These are phyloP conservation scores for Candida ipomoeae DNA, from an alignment of 805 yeast genomes.

Conservation along the genomic window DNA sequence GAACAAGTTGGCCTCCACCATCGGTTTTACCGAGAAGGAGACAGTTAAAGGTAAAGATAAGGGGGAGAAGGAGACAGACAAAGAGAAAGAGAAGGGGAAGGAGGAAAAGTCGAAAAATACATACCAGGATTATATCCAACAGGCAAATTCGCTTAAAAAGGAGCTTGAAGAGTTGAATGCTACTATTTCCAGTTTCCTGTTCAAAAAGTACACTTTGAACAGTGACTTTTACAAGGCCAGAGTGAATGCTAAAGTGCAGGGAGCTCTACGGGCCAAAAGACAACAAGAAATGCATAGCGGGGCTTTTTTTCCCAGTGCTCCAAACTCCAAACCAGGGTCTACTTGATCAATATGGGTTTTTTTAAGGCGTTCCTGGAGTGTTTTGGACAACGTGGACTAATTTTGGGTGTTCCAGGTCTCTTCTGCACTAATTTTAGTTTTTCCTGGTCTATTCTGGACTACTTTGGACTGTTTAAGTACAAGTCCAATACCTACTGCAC, in stretches of 20 bases:
- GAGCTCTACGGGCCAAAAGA: conserved; percentile 20
- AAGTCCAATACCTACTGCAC: too few species aligned
- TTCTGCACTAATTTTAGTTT: too few species aligned
- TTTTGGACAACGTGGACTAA: too few species aligned
- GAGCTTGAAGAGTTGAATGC: conserved; percentile 18
- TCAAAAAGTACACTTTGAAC: conserved; percentile 39
- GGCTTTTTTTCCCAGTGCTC: conserved; percentile 35
- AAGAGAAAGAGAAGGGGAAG: conserved; percentile 16
- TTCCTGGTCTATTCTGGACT: too few species aligned
- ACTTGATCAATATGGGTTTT: not conserved
- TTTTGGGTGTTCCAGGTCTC: too few species aligned
- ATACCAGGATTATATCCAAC: conserved; percentile 19
- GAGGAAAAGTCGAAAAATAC: conserved; percentile 2
- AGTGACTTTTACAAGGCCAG: conserved; percentile 40
- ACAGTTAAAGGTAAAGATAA: conserved; percentile 17
- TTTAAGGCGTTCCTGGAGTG: too few species aligned
- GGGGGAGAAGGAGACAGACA: conserved; percentile 17
- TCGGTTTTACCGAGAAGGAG: conserved; percentile 20
- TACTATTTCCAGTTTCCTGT: conserved; percentile 26
- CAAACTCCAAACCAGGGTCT: not conserved
- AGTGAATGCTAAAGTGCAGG: conserved; percentile 33
- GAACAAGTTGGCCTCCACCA: conserved; percentile 22
- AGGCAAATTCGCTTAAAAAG: conserved; percentile 14
- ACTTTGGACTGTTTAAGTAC: too few species aligned
- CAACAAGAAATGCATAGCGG: conserved; percentile 32